Percentiles rank a stretch among this genome's conserved stretches.
phyloP scores from a whole-genome alignment of 2,329 filamentous ascomycete genomes.

The Hypoxylon sp. region DNA sequence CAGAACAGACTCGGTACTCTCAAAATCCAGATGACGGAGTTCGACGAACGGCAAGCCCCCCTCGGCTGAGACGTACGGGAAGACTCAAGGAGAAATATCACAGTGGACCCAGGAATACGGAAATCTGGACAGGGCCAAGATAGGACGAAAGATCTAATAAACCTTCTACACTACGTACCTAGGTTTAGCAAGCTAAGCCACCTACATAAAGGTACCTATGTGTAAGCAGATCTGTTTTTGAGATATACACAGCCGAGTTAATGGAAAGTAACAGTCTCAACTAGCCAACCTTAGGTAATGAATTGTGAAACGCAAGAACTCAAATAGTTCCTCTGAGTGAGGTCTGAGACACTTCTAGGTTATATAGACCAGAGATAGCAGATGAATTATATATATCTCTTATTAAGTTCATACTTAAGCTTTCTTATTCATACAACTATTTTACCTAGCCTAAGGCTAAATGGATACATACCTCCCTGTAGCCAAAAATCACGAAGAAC shows the following conservation, averaged over 20 bases:
- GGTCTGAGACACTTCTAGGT: neutral
- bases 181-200: neutral
- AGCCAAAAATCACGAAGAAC: slow-evolving; percentile 22
- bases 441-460: neutral
- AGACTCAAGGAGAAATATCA: neutral
- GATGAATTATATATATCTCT: neutral
- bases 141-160: neutral
- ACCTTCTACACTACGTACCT: neutral
- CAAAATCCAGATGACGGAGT: neutral
- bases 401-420: neutral
- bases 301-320: neutral
- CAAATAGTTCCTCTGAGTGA: neutral
- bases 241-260: too few relatives aligned
- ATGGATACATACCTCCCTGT: neutral
- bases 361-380: neutral
- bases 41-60: too few relatives aligned
- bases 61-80: neutral
- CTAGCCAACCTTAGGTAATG: too few relatives aligned
- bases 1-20: neutral
- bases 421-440: neutral
- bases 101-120: neutral
- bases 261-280: neutral
- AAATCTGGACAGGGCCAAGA: neutral
- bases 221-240: neutral
- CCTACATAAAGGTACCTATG: neutral